phyloP scores from a whole-genome alignment of 805 yeast species.

The Wickerhamiella musiphila region DNA sequence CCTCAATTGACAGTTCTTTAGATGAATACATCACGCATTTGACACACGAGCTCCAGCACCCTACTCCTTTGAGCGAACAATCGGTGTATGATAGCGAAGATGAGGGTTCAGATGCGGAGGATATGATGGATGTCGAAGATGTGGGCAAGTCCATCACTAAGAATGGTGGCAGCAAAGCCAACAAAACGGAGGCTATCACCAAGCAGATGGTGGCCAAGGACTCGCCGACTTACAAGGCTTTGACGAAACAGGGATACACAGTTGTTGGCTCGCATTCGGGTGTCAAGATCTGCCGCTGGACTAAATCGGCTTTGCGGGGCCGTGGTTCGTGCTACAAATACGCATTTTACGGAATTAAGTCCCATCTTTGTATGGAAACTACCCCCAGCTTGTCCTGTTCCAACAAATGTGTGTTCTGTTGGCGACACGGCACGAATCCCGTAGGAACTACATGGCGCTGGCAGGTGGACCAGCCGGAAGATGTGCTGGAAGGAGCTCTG shows the following conservation, averaged over 20 bases:
- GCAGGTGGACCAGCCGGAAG: constrained; percentile 85
- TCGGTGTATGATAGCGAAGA: constrained; percentile 43
- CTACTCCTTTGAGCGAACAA: constrained; percentile 38
- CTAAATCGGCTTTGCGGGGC: constrained; percentile 83
- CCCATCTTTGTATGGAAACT: constrained; percentile 90
- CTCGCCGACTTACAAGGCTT: constrained; percentile 73
- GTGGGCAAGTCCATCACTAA: constrained; percentile 42
- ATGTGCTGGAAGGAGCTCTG: constrained; percentile 66
- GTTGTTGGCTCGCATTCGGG: constrained; percentile 91
- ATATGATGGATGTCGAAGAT: constrained; percentile 73
- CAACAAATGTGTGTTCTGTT: constrained; percentile 88
- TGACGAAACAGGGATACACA: constrained; percentile 86
- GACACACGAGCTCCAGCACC: constrained; percentile 43
- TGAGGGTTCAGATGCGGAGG: constrained; percentile 26
- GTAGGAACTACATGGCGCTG: constrained; percentile 94
- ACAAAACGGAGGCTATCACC: constrained; percentile 20
- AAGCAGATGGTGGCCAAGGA: constrained; percentile 82
- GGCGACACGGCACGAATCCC: constrained; percentile 96
- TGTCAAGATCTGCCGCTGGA: constrained; percentile 91
- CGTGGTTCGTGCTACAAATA: constrained; percentile 88
- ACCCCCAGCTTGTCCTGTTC: constrained; percentile 90
- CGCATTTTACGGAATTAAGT: constrained; percentile 78
- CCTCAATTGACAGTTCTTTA: constrained; percentile 35
- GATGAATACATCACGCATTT: constrained; percentile 52
- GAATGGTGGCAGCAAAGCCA: background rate